Evolutionary conservation across 148 eudicot genomes (phyloP), one percentile per base, ranked within the genome.

Genomic region (Diospyros lotus): DNA sequence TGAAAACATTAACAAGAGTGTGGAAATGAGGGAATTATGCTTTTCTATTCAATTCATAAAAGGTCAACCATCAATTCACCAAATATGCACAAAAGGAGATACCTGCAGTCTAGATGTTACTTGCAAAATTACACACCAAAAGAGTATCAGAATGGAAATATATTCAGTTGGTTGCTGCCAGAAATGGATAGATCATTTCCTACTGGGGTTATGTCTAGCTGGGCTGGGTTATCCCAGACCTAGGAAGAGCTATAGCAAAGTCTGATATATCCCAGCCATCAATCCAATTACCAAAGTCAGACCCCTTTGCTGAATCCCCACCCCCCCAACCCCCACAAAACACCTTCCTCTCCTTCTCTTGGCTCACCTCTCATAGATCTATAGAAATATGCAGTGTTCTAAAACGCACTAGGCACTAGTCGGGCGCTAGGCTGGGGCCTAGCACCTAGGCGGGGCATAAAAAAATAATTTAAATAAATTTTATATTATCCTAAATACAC

Each of bases 1-100:
- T 48, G 38, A 45, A 73, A 66, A 68, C 39, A 68, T 15, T 13
- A 51, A 3, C 71, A 76, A 71, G 48, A 62, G 17, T 60, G 43
- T 38, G 28, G 12, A 64, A 63, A 48, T 4, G 38, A 58, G 41
- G 63, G 54, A 41, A 55, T 66, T 63, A 59, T 43, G 58, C 41
- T 52, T 6, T 18, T 11, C 42, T 46, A 1, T 62, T 41, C 59
- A 4, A 70, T 46, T 11, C 73, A 54, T 64, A 1, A 43, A n/a
- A 69, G 41, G 48, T 55, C 8, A 3, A 72, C n/a, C 62, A 60
- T 58, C 73, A 41, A 41, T 14, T 3, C 6, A n/a, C 10, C 51
- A 11, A 9, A 3, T 9, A 9, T 51, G 71, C 40, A 50, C 11
- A 12, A 17, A 17, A 58, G 6, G 39, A 58, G 8, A 17, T 13